Conservation (phyloP, 495 filamentous ascomycete species). For the Penicillium herquei region DNA sequence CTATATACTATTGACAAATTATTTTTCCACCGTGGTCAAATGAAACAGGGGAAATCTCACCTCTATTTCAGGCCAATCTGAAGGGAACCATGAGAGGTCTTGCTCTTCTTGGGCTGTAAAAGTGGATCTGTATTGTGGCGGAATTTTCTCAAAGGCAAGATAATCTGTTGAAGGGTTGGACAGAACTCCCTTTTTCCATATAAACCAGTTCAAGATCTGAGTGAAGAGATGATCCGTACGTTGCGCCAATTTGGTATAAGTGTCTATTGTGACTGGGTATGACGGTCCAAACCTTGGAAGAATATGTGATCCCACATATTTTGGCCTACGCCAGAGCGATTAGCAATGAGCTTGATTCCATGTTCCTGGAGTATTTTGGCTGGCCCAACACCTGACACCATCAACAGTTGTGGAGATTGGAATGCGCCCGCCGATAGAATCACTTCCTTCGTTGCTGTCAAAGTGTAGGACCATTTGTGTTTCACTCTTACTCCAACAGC, state of each 20-base stretch:
- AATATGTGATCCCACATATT: conserved; percentile 44
- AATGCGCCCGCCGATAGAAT: conserved; percentile 16
- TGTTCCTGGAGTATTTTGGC: conserved; percentile 28
- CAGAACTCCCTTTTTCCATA: conserved; percentile 31
- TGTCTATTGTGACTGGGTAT: conserved; percentile 37
- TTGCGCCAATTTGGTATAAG: conserved; percentile 26
- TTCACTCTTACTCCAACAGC: conserved; percentile 5
- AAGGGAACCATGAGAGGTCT: conserved; percentile 40
- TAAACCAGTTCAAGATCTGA: conserved; percentile 10
- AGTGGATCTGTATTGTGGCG: conserved; percentile 11
- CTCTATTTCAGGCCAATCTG: conserved; percentile 62
- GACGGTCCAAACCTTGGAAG: conserved; percentile 22
- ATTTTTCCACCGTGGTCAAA: not conserved
- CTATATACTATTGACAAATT: conserved; percentile 24
- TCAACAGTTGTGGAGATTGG: conserved; percentile 16
- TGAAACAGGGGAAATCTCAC: conserved; percentile 10
- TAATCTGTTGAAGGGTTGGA: conserved; percentile 45
- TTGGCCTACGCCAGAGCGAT: conserved; percentile 49
- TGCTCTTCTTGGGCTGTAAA: conserved; percentile 21
- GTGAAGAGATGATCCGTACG: conserved; percentile 1
- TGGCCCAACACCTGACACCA: conserved; percentile 46
- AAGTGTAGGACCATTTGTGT: conserved; percentile 5
- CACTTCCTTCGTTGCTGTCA: conserved; percentile 12
- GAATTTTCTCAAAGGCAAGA: conserved; percentile 50
- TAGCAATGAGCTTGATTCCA: conserved; percentile 38